Conservation (phyloP, 306 rosid genomes). For the Ceratonia siliqua region DNA sequence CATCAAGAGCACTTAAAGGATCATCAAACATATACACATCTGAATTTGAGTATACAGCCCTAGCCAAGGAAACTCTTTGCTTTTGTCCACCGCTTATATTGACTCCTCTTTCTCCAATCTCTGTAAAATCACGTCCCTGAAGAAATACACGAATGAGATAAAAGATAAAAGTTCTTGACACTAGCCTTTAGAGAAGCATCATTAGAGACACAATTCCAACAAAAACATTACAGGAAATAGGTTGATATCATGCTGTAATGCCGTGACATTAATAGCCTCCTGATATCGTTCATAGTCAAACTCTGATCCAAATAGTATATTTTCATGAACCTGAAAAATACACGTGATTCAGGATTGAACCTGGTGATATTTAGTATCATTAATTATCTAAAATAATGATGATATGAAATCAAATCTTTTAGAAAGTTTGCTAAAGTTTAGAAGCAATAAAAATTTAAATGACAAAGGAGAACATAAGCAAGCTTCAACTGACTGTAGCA, state of each 20-base stretch:
- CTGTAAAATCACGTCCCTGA: constrained; percentile 83
- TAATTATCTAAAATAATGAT: not conserved
- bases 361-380: not conserved
- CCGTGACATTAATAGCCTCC: constrained; percentile 70
- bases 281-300: constrained; percentile 62
- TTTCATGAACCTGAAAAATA: constrained; percentile 72
- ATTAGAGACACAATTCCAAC: constrained; percentile 11
- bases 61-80: constrained; percentile 92
- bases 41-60: constrained; percentile 82
- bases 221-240: constrained; percentile 69
- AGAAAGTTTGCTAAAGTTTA: not conserved
- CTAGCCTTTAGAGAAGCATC: constrained; percentile 22
- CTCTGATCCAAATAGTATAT: constrained; percentile 77
- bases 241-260: constrained; percentile 73
- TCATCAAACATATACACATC: constrained; percentile 89
- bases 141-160: constrained; percentile 8
- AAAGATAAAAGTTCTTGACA: not conserved
- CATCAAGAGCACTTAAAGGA: constrained; percentile 94
- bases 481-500: constrained; percentile 75
- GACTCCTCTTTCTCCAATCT: constrained; percentile 94
- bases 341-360: constrained; percentile 25
- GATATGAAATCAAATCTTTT: not conserved
- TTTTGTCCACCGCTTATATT: constrained; percentile 96
- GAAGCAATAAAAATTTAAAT: not conserved
- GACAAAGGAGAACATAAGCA: constrained; percentile 12